phyloP scores from a whole-genome alignment of 2,329 filamentous ascomycete genomes.

The Diaporthe ampelina region DNA sequence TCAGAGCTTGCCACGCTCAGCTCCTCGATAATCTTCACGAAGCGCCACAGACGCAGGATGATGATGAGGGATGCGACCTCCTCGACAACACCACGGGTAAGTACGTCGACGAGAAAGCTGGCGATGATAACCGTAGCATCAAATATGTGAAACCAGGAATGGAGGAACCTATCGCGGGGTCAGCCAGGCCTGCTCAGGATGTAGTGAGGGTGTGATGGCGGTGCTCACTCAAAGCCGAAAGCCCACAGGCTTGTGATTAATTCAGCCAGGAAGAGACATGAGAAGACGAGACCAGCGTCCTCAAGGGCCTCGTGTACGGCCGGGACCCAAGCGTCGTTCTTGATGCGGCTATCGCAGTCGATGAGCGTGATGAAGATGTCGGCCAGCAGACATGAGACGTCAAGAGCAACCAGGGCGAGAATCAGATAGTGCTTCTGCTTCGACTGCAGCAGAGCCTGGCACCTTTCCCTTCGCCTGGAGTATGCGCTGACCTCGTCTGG shows the following conservation, averaged over 20 bases:
- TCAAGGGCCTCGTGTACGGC: conserved; percentile 58
- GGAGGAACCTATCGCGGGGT: conserved; percentile 63
- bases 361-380: conserved; percentile 64
- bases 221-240: conserved; percentile 69
- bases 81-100: conserved; percentile 70
- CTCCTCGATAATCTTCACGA: conserved; percentile 80
- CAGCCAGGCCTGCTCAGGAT: not conserved
- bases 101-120: conserved; percentile 73
- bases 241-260: conserved; percentile 70
- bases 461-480: conserved; percentile 18
- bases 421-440: conserved; percentile 60
- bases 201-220: conserved; percentile 21
- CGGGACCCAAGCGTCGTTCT: conserved; percentile 58
- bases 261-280: conserved; percentile 75
- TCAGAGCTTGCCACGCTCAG: conserved; percentile 74
- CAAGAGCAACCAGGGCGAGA: conserved; percentile 59
- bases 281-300: conserved; percentile 70
- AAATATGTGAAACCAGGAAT: conserved; percentile 72
- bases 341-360: conserved; percentile 59
- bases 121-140: conserved; percentile 74
- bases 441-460: conserved; percentile 42
- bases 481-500: conserved; percentile 31
- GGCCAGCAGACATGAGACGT: conserved; percentile 59
- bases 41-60: conserved; percentile 75
- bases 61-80: conserved; percentile 77